These are phyloP conservation scores for Arthrinium phaeospermum DNA, from an alignment of 2,329 filamentous ascomycete genomes.

Conservation along the genomic window DNA sequence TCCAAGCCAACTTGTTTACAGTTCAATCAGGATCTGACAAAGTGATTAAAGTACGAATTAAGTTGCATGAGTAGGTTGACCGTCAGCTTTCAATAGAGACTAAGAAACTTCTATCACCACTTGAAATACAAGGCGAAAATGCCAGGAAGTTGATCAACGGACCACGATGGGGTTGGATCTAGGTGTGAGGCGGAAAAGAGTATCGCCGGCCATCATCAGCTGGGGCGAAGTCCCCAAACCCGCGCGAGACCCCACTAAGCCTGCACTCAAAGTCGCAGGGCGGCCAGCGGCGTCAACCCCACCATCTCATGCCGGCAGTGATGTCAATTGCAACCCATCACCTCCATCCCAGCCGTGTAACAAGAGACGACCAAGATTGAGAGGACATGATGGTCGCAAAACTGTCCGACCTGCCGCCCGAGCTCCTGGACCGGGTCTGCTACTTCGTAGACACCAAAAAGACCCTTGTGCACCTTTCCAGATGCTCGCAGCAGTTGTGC, in stretches of 20 bases:
- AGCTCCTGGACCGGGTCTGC: conserved; percentile 23
- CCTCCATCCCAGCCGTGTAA: not conserved
- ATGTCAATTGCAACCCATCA: conserved; percentile 8
- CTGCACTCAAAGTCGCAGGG: not conserved
- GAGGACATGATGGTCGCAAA: not conserved
- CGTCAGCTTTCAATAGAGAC: not conserved
- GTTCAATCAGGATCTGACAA: not conserved
- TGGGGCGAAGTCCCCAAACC: not conserved
- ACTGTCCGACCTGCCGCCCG: conserved; percentile 21
- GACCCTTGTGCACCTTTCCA: conserved; percentile 6
- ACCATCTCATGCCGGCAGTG: conserved; percentile 9
- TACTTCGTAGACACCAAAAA: conserved; percentile 18
- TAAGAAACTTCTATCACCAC: not conserved
- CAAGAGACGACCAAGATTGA: not conserved
- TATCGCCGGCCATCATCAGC: not conserved
- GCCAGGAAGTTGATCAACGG: not conserved
- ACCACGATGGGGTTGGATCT: not conserved
- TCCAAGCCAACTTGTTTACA: too few species aligned
- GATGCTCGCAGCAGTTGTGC: conserved; percentile 21
- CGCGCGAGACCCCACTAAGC: not conserved
- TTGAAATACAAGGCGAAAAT: not conserved
- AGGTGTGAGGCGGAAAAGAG: not conserved
- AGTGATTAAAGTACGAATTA: not conserved
- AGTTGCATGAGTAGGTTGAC: not conserved
- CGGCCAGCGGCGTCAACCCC: not conserved